phyloP scores from a whole-genome alignment of 1,139 yeast genomes.

The Debaryomyces psychrophilus region DNA sequence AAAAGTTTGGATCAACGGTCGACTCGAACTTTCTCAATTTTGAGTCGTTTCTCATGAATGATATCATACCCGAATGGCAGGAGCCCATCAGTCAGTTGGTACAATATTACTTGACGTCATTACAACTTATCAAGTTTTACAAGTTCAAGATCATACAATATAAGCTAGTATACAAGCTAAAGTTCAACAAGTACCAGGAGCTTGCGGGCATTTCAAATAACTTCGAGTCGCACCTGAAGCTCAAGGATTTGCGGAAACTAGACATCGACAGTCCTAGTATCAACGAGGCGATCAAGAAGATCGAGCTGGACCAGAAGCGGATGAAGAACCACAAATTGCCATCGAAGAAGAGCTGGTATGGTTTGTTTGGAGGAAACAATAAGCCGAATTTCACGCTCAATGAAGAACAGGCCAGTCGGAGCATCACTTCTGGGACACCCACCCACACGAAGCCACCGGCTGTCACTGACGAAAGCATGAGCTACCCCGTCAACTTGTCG shows the following conservation, averaged over 20 bases:
- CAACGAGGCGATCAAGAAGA: constrained; percentile 37
- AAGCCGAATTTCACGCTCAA: constrained; percentile 5
- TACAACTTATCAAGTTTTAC: constrained; percentile 46
- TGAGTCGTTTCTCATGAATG: constrained; percentile 40
- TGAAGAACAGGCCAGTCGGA: neutral
- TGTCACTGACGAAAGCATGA: neutral
- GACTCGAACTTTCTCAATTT: constrained; percentile 46
- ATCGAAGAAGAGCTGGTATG: constrained; percentile 48
- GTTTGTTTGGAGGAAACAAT: constrained; percentile 46
- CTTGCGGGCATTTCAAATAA: constrained; percentile 31
- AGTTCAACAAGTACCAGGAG: constrained; percentile 45
- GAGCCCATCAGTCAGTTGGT: constrained; percentile 48
- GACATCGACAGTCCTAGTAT: constrained; percentile 45
- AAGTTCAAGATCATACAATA: constrained; percentile 50
- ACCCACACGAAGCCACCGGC: neutral
- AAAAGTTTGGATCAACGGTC: constrained; percentile 50
- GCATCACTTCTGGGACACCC: neutral
- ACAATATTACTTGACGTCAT: constrained; percentile 42
- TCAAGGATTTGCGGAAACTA: constrained; percentile 36
- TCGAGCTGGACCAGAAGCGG: constrained; percentile 30
- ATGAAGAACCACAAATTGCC: constrained; percentile 18
- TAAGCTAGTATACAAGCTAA: constrained; percentile 44
- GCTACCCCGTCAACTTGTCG: constrained; percentile 1
- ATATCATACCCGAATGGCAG: constrained; percentile 49
- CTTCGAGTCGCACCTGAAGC: constrained; percentile 19